Conservation (phyloP, 2,329 filamentous ascomycete genomes). For the Xylaria sp. region DNA sequence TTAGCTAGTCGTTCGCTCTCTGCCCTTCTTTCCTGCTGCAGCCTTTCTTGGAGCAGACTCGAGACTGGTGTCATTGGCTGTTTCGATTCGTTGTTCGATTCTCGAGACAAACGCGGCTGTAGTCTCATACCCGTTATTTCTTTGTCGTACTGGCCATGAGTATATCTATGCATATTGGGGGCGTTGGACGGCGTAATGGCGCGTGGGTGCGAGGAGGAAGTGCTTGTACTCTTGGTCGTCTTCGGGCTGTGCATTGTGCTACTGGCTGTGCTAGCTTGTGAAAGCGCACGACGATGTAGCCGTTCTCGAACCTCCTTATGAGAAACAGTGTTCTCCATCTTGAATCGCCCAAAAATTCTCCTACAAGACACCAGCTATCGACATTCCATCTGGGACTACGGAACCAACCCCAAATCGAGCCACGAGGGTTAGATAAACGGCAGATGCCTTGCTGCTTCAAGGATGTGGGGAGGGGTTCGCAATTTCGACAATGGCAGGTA, state of each 20-base stretch:
- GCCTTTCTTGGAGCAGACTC: slow-evolving; percentile 64
- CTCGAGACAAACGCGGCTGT: slow-evolving; percentile 56
- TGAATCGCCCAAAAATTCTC: slow-evolving; percentile 6
- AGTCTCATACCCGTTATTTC: slow-evolving; percentile 52
- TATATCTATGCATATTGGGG: slow-evolving; percentile 55
- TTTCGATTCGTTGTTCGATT: slow-evolving; percentile 56
- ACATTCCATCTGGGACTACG: slow-evolving; percentile 34
- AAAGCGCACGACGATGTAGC: slow-evolving; percentile 56
- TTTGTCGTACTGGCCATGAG: slow-evolving; percentile 54
- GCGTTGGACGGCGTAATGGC: slow-evolving; percentile 53
- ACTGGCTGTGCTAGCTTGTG: slow-evolving; percentile 55
- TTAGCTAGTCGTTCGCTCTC: slow-evolving; percentile 60
- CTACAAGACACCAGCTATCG: slow-evolving; percentile 12
- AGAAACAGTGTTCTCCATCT: slow-evolving; percentile 44
- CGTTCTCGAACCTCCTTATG: slow-evolving; percentile 46
- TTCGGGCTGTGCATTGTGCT: slow-evolving; percentile 57
- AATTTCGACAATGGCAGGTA: slow-evolving; percentile 20
- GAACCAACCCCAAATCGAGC: slow-evolving; percentile 31
- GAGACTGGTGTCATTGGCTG: slow-evolving; percentile 57
- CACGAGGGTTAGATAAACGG: slow-evolving; percentile 17
- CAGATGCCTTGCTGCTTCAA: slow-evolving; percentile 17
- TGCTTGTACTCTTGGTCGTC: slow-evolving; percentile 57
- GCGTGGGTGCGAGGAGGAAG: slow-evolving; percentile 55
- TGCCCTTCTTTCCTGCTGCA: slow-evolving; percentile 62
- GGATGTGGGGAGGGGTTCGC: slow-evolving; percentile 25